A percentile compares a stretch with the other conserved stretches of the same genome.
These are phyloP conservation scores for Porpolomopsis calyptriformis DNA, from an alignment of 768 basidiomycete genomes.

Conservation along the genomic window DNA sequence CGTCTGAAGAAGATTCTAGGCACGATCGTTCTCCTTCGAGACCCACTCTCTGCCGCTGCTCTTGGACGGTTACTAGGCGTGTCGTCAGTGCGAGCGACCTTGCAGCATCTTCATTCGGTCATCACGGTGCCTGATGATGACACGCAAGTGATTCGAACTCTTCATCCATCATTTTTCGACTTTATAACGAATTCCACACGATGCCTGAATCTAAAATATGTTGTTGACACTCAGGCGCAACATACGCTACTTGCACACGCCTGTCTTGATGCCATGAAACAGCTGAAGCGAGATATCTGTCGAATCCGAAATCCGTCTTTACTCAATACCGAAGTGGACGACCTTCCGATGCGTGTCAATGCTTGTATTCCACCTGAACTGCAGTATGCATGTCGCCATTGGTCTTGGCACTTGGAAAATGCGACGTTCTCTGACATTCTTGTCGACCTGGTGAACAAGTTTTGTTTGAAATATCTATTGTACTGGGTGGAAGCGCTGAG, in stretches of 20 bases:
- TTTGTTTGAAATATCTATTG: constrained; percentile 11
- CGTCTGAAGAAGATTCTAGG: constrained; percentile 5
- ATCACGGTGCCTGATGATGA: constrained; percentile 1
- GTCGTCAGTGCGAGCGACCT: neutral
- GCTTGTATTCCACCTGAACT: constrained; percentile 9
- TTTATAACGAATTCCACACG: constrained; percentile 10
- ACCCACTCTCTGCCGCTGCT: constrained; percentile 4
- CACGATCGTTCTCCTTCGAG: constrained; percentile 3
- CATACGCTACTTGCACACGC: constrained; percentile 3
- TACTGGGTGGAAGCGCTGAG: constrained; percentile 18
- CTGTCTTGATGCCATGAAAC: neutral
- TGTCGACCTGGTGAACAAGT: constrained; percentile 6
- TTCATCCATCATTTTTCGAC: constrained; percentile 2
- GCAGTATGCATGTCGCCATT: constrained; percentile 15
- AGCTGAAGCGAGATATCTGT: constrained; percentile 7
- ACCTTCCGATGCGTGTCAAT: constrained; percentile 1
- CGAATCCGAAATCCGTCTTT: constrained; percentile 3
- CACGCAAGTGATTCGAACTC: neutral
- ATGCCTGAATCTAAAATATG: constrained; percentile 8
- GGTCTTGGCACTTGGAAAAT: constrained; percentile 11
- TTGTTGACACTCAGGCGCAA: constrained; percentile 4
- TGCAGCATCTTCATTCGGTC: constrained; percentile 11
- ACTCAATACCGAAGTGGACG: constrained; percentile 4
- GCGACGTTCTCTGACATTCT: constrained; percentile 1
- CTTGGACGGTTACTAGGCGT: neutral